Evolutionary conservation across 441 rosid species (phyloP), one percentile per base, ranked within the genome.

Genomic region (Eutrema salsugineum): DNA sequence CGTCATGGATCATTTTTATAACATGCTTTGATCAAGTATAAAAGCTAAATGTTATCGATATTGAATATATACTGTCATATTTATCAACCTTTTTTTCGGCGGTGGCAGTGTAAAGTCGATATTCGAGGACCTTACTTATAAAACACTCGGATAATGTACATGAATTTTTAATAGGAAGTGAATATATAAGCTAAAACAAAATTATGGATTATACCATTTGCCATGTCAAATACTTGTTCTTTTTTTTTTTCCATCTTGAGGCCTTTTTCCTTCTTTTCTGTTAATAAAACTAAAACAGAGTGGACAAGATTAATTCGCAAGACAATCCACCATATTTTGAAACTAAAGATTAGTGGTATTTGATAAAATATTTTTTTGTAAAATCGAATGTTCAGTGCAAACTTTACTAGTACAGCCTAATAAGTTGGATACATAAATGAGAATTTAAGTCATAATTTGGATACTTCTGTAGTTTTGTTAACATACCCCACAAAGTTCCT

Each of bases 1-100:
- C 47, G 73, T 48, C 50, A 59, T 48, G 42, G 22, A 70, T 59
- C 66, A 56, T 35, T 46, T 47, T 22, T 46, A 35, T 46, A 28
- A 40, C 28, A 68, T 40, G 42, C 40, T 40, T 51, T 59, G 64
- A 39, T n/a, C 72, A 68, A 32, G 16, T 14, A 6, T 44, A 32
- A 33, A 44, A 68, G 63, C 35, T 35, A 19, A 7, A 47, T 17
- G 42, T 32, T 47, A 33, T 19, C 43, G 72, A 68, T 61, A 61
- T 56, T 42, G 62, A 20, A 36, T 33, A 32, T 55, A 65, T 53
- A 27, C 39, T 19, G 35, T 16, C 58, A 27, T 39, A 54, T 14
- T 40, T 39, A 68, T 54, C 43, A 32, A 55, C 72, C 63, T 4
- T 68, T 17, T 27, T 35, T 8, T 27, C 14, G 33, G 35, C 53